phyloP scores from a whole-genome alignment of 1,139 yeast genomes.

The Hyphopichia wangnamkhiaoensis region DNA sequence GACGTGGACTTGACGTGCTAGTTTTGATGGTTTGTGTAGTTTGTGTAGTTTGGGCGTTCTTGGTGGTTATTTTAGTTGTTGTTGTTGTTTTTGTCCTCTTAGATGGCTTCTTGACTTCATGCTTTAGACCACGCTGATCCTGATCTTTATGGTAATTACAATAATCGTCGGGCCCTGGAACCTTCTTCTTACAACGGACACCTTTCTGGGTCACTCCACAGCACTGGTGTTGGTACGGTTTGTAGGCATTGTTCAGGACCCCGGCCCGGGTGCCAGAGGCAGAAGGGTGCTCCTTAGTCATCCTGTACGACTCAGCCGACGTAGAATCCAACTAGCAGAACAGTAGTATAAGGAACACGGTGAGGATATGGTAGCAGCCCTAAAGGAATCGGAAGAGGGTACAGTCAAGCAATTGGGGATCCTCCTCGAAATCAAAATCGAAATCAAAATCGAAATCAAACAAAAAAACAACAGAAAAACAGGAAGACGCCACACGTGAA shows the following conservation, averaged over 20 bases:
- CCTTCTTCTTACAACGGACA: slow-evolving; percentile 22
- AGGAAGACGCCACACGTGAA: slow-evolving; percentile 2
- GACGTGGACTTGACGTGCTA: neutral
- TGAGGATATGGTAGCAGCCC: too few species aligned
- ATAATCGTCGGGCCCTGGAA: slow-evolving; percentile 15
- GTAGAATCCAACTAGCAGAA: too few species aligned
- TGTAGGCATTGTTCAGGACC: neutral
- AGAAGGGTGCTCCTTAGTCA: too few species aligned
- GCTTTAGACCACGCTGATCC: too few species aligned
- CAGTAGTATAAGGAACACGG: too few species aligned
- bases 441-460: neutral
- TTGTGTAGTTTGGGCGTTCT: neutral
- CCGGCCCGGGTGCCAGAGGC: neutral
- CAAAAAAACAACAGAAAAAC: neutral
- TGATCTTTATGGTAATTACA: slow-evolving; percentile 29
- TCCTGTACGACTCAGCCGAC: too few species aligned
- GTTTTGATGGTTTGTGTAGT: neutral
- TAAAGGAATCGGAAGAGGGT: too few species aligned
- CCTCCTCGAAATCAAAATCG: too few species aligned
- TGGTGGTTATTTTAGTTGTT: neutral
- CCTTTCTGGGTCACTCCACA: slow-evolving; percentile 34
- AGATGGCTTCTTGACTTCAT: neutral
- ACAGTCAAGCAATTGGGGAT: too few species aligned
- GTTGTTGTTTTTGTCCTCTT: neutral
- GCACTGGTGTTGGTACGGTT: slow-evolving; percentile 24